Conservation (phyloP, 2,329 filamentous ascomycete species). For the Xylariaceae sp. region DNA sequence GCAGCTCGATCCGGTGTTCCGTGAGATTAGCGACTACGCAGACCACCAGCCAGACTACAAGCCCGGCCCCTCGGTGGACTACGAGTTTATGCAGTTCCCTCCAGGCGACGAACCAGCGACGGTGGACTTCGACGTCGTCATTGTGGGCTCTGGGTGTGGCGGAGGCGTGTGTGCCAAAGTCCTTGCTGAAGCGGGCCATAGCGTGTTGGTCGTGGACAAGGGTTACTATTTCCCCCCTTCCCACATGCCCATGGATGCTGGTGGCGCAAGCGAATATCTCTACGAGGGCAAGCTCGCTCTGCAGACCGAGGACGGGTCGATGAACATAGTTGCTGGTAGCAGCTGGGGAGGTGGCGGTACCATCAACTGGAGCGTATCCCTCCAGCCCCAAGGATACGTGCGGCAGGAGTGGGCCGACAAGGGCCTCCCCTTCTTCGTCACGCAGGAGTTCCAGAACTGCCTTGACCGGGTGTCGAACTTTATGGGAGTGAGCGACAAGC, state of each 20-base stretch:
- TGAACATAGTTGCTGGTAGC: slow-evolving; percentile 53
- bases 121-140: slow-evolving; percentile 69
- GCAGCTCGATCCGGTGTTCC: slow-evolving; percentile 50
- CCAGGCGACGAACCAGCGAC: slow-evolving; percentile 43
- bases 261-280: slow-evolving; percentile 47
- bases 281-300: slow-evolving; percentile 53
- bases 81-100: slow-evolving; percentile 56
- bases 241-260: slow-evolving; percentile 59
- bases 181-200: slow-evolving; percentile 45
- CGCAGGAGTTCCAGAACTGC: slow-evolving; percentile 56
- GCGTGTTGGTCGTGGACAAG: slow-evolving; percentile 65
- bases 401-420: slow-evolving; percentile 60
- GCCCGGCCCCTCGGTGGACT: slow-evolving; percentile 48
- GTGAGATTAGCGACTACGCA: slow-evolving; percentile 51
- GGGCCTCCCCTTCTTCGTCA: slow-evolving; percentile 60
- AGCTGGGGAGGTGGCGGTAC: slow-evolving; percentile 69
- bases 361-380: slow-evolving; percentile 57
- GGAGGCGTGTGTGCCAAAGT: slow-evolving; percentile 65
- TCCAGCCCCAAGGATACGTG: slow-evolving; percentile 56
- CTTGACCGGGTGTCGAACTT: slow-evolving; percentile 42
- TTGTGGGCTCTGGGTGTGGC: slow-evolving; percentile 68
- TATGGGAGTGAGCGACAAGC: slow-evolving; percentile 33
- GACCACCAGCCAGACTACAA: slow-evolving; percentile 48
- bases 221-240: slow-evolving; percentile 58
- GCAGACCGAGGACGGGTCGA: slow-evolving; percentile 43